Evolutionary conservation across 495 filamentous ascomycete genomes (phyloP).

Genomic region (Talaromyces wortmannii): DNA sequence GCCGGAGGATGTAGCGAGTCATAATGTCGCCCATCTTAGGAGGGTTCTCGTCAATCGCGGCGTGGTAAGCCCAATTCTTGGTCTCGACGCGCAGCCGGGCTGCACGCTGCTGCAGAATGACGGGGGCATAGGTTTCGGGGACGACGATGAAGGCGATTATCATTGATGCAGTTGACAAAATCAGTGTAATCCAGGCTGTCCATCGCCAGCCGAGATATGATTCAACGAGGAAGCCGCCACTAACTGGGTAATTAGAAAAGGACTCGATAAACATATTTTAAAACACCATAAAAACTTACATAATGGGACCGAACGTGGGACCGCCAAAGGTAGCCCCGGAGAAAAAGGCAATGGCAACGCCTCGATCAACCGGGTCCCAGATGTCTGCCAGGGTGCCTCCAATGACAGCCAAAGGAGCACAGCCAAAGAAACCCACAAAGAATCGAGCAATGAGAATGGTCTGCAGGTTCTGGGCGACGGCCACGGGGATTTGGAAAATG

Average conservation of each 20-base stretch:
- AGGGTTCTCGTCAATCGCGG: constrained; percentile 49
- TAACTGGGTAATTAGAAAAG: constrained; percentile 5
- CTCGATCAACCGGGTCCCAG: constrained; percentile 53
- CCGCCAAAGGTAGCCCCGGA: constrained; percentile 48
- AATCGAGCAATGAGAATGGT: constrained; percentile 57
- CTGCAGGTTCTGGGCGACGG: constrained; percentile 50
- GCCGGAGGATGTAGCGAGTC: constrained; percentile 49
- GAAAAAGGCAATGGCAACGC: constrained; percentile 52
- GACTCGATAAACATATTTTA: too few species aligned
- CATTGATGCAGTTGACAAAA: constrained; percentile 45
- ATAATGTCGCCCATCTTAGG: constrained; percentile 38
- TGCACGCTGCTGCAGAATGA: constrained; percentile 50
- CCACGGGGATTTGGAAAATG: constrained; percentile 58
- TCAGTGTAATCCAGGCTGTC: constrained; percentile 58
- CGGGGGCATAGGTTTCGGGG: constrained; percentile 54
- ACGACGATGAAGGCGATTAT: constrained; percentile 41
- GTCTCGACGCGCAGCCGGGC: constrained; percentile 50
- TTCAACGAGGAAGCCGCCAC: constrained; percentile 52
- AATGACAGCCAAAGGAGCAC: constrained; percentile 55
- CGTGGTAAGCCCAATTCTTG: constrained; percentile 54
- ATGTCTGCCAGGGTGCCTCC: constrained; percentile 57
- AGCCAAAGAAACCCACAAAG: constrained; percentile 55
- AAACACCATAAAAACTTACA: constrained; percentile 11
- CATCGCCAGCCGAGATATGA: constrained; percentile 56
- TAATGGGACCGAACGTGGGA: constrained; percentile 40